Evolutionary conservation across 2,329 filamentous ascomycete genomes (phyloP), one percentile per base, ranked within the genome.

Genomic region (Exophiala spinifera): DNA sequence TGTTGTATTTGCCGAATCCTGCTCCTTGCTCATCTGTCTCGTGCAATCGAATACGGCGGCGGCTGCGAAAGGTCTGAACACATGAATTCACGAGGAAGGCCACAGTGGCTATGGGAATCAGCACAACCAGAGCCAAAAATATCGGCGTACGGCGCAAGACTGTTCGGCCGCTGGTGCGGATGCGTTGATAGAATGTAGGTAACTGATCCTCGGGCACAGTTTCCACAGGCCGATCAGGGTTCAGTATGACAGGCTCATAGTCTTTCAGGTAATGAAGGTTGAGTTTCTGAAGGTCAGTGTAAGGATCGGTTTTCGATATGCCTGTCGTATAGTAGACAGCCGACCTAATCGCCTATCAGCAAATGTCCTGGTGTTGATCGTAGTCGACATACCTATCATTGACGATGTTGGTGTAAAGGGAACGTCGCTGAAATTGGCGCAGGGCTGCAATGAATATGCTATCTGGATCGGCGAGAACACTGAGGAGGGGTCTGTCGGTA

Each of bases 381-480:
- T 31, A 10, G 8, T 11, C 28, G 7, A 31, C 28, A 31, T 31
- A 31, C 28, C 28, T 79, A 72, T 97, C 92, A 70, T 96, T 96
- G 66, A 88, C 75, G 44, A 95, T 85, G 67, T 97, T 97, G 39
- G 87, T 80, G 69, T 97, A 97, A 1, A 95, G 74, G 3, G 83
- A 87, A 55, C 85, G 86, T 51, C 88, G 79, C 68, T 85, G 82
- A 74, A 97, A 97, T 62, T 77, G 80, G 57, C 82, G 79, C 43
- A 97, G 77, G 0, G 85, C 91, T 28, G 82, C 82, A 64, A 95
- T 87, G 73, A 97, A 97, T 62, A 96, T 88, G 58, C 88, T 91
- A 46, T 86, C 80, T 0, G 87, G 85, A 61, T 96, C 91, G 4
- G 91, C 88, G 25, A 97, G 78, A 8, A 96, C 79, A 46, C 87